A percentile compares a stretch with the other conserved stretches of the same genome.
Conservation (phyloP, 257 asterid genomes). For the Nicotiana obtusifolia region DNA sequence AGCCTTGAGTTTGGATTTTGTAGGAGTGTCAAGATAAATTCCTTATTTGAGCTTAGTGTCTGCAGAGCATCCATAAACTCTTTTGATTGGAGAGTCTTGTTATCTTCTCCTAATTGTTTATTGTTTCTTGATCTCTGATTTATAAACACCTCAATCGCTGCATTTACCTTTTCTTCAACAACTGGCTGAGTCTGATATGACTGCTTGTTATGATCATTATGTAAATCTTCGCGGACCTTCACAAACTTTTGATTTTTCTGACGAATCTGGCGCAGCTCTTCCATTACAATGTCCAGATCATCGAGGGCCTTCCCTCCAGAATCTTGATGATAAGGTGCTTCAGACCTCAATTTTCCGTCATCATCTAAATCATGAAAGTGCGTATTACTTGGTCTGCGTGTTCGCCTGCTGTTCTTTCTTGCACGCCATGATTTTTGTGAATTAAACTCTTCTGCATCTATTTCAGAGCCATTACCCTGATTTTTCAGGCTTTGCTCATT, state of each 20-base stretch:
- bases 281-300: constrained; percentile 50
- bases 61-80: constrained; percentile 70
- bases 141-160: constrained; percentile 54
- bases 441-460: constrained; percentile 20
- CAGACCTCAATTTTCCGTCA: constrained; percentile 23
- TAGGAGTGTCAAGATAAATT: constrained; percentile 50
- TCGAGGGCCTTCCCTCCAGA: constrained; percentile 24
- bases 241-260: constrained; percentile 22
- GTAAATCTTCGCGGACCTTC: constrained; percentile 21
- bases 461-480: constrained; percentile 31
- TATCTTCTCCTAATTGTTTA: constrained; percentile 45
- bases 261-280: constrained; percentile 36
- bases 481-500: constrained; percentile 35
- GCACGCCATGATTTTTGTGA: constrained; percentile 23
- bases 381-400: constrained; percentile 38
- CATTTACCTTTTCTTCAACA: constrained; percentile 54
- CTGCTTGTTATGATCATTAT: constrained; percentile 24
- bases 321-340: constrained; percentile 20
- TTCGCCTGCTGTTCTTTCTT: constrained; percentile 36
- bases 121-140: constrained; percentile 40
- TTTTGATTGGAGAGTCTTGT: constrained; percentile 34
- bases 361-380: constrained; percentile 37
- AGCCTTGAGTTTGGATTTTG: constrained; percentile 54
- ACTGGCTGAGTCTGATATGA: constrained; percentile 27
- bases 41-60: constrained; percentile 43